Conservation (phyloP, 768 basidiomycete genomes). For the Lentinula sp. region DNA sequence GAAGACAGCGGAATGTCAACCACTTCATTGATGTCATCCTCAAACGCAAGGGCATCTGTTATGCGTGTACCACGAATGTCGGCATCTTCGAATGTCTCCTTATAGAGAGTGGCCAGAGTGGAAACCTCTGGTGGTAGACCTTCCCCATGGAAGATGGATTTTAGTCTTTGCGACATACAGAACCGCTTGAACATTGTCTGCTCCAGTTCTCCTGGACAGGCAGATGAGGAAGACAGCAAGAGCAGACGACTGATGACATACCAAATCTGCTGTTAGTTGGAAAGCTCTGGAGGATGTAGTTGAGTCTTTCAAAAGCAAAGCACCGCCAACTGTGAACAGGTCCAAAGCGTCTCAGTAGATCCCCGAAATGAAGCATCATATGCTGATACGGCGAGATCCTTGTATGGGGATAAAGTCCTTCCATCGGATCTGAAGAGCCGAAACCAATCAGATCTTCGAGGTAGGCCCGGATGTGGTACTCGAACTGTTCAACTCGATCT, state of each 20-base stretch:
- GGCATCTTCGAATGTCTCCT: conserved; percentile 3
- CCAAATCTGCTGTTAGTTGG: conserved; percentile 25
- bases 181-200: conserved; percentile 19
- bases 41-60: conserved; percentile 1
- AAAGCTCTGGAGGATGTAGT: conserved; percentile 23
- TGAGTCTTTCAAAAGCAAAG: conserved; percentile 28
- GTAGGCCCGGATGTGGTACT: conserved; percentile 24
- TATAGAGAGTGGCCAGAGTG: neutral
- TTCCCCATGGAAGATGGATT: conserved; percentile 5
- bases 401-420: conserved; percentile 21
- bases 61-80: conserved; percentile 13
- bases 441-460: conserved; percentile 16
- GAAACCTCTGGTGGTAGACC: neutral
- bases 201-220: conserved; percentile 20
- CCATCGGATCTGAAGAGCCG: neutral
- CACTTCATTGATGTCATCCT: too few species aligned
- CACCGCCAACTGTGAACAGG: conserved; percentile 30
- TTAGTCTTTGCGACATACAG: conserved; percentile 17
- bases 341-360: conserved; percentile 24
- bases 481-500: conserved; percentile 17
- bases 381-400: conserved; percentile 31
- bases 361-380: conserved; percentile 27
- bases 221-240: too few species aligned
- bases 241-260: conserved; percentile 10
- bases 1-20: too few species aligned